These are phyloP conservation scores for Nemania sp. DNA, from an alignment of 2,329 filamentous ascomycete species.

Conservation along the genomic window DNA sequence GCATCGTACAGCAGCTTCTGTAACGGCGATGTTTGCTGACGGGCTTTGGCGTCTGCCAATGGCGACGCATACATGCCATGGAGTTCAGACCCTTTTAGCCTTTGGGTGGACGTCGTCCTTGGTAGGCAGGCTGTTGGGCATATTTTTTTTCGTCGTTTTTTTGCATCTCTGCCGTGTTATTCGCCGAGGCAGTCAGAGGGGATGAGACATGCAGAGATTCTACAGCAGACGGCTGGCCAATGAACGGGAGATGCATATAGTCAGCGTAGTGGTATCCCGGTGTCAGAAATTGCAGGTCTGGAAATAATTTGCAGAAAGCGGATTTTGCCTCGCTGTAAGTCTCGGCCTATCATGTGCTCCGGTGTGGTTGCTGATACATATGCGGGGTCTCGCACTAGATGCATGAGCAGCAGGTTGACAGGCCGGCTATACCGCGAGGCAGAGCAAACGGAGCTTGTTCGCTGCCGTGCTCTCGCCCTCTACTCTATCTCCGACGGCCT, in stretches of 20 bases:
- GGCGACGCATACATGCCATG: neutral
- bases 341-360: slow-evolving; percentile 13
- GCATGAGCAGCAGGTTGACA: slow-evolving; percentile 25
- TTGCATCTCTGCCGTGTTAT: slow-evolving; percentile 6
- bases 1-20: neutral
- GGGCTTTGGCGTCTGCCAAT: slow-evolving; percentile 14
- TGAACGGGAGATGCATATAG: neutral
- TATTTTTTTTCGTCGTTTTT: neutral
- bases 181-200: slow-evolving; percentile 10
- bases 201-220: neutral
- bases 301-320: slow-evolving; percentile 6
- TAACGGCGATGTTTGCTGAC: slow-evolving; percentile 12
- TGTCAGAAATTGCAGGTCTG: slow-evolving; percentile 15
- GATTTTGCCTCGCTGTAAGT: neutral
- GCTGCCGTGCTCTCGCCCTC: too few species aligned
- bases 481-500: slow-evolving; percentile 1
- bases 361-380: slow-evolving; percentile 1
- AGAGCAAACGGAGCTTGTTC: slow-evolving; percentile 6
- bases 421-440: slow-evolving; percentile 24
- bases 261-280: slow-evolving; percentile 1
- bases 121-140: slow-evolving; percentile 17
- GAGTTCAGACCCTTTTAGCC: neutral
- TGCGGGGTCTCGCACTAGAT: slow-evolving; percentile 5
- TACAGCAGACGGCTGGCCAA: neutral
- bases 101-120: neutral